Evolutionary conservation across 208 protist genomes (phyloP).

Genomic region (Leptomonas pyrrhocoris): DNA sequence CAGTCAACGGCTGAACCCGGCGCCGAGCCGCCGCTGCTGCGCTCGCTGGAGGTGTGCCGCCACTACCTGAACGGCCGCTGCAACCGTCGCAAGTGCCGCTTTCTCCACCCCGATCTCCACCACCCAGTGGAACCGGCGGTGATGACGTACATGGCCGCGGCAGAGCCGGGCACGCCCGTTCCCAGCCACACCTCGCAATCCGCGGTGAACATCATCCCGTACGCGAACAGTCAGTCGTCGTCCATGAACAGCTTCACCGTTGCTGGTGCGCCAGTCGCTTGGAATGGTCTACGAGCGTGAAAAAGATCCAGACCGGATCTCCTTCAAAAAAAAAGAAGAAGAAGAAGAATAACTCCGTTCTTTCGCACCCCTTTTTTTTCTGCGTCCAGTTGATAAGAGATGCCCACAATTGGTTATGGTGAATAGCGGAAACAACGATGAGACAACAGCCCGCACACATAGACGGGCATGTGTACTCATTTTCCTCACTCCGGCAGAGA

Average conservation of each 20-base stretch:
- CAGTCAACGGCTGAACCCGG: constrained; percentile 6
- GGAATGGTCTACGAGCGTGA: neutral
- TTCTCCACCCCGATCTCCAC: constrained; percentile 43
- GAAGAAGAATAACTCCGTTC: neutral
- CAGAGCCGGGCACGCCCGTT: neutral
- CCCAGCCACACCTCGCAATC: constrained; percentile 5
- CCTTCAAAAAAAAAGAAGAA: neutral
- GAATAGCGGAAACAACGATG: neutral
- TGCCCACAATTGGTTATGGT: neutral
- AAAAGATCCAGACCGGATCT: neutral
- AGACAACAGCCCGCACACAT: neutral
- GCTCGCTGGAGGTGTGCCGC: constrained; percentile 41
- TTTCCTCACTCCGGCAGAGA: neutral
- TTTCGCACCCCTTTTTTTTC: neutral
- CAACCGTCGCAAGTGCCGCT: constrained; percentile 74
- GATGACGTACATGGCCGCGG: neutral
- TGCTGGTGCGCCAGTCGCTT: neutral
- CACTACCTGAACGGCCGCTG: constrained; percentile 67
- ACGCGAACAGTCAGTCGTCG: neutral
- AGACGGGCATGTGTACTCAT: neutral
- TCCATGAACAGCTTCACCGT: constrained; percentile 15
- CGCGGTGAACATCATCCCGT: neutral
- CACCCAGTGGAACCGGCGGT: neutral
- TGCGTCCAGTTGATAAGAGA: neutral
- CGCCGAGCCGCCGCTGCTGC: constrained; percentile 4